Base-by-base conservation (phyloP, 371 early-diverging fungal genomes). In the Smittium mucronatum region DNA sequence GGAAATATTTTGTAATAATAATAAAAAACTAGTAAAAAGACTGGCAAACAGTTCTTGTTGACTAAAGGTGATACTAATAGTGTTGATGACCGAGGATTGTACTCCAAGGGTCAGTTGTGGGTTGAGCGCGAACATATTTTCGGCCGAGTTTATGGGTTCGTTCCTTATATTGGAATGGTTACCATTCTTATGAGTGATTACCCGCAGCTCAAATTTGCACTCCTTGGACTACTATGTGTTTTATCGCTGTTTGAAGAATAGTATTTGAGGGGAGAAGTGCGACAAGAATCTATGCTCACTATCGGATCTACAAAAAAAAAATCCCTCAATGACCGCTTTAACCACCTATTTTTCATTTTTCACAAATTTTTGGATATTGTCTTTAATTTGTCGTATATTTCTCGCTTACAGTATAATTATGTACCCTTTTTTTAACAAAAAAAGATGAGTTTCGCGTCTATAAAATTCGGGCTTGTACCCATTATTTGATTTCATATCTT, bases 11-110 rank as follows among this genome's bases (percentile, higher is more conserved):
- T 64, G 34, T 47, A 11, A 11, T 47, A 21, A 11, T 47, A n/a
- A n/a, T n/a, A n/a, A n/a, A n/a, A n/a, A n/a, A 57, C 36, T 16
- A 67, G 34, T 5, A 78, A 69, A 35, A 76, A 80, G 16, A 85
- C 86, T 25, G 86, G 84, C 2, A 85, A 88, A 71, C 92, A 93
- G 74, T 87, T 77, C 71, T 74, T 97, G 61, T 81, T 99, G 71
- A 99, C 99, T 58, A 99, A 99, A 81, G 99, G 99, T 61, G 99
- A 99, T 80, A 92, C 97, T 79, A 99, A 99, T 80, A 69, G 74
- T n/a, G 81, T 79, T 2, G 93, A 99, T 77, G 99, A 99, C 78
- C 90, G 97, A 31, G 90, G 86, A 5, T 81, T 99, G 36, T 99
- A 99, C 73, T 89, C 92, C 76, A 78, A 76, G 59, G 86, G 89